Base-by-base conservation (phyloP, 2,329 filamentous ascomycete species). In the Fusarium nanum region DNA sequence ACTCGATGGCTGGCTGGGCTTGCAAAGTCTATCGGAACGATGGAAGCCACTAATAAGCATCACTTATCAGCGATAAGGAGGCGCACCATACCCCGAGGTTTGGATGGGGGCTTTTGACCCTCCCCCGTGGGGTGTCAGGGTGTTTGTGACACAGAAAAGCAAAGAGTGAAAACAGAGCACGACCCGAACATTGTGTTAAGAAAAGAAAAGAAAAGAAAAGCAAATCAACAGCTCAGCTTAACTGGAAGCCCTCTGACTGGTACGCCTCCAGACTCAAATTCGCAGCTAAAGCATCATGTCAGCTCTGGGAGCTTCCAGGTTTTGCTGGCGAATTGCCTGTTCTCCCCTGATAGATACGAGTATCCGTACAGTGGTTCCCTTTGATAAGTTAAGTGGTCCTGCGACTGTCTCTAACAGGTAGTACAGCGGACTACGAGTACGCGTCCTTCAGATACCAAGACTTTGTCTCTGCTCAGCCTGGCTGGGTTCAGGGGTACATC, bases 11-110 rank as follows among this genome's bases (percentile, higher is more conserved):
- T 65, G 53, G 42, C 32, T 48, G 42, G 52, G 34, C 40, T 46
- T 42, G 42, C 25, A 60, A 45, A 71, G 58, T 63, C 40, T 64
- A 68, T 71, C 67, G 56, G 62, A 62, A 60, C 49, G 46, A 67
- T 67, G 37, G 53, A 63, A 58, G 62, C 56, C 67, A 56, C 63
- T 52, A 67, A 67, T 56, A 48, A 50, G 40, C 18, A 22, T 40
- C 40, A 34, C 34, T 61, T 23, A 41, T 41, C 42, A 22, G 57
- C 30, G 50, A 65, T 59, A 60, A 68, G 45, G 56, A 49, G 47
- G 52, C 66, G 60, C 52, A 48, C 55, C 56, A 54, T 42, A 57
- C 20, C 42, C 68, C 64, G 50, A 58, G 56, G 61, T 59, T 50
- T 57, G 53, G 60, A 54, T 49, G 42, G 32, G 60, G 60, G 37